Conservation (phyloP, 2,329 filamentous ascomycete genomes). For the Diplodia intermedia region DNA sequence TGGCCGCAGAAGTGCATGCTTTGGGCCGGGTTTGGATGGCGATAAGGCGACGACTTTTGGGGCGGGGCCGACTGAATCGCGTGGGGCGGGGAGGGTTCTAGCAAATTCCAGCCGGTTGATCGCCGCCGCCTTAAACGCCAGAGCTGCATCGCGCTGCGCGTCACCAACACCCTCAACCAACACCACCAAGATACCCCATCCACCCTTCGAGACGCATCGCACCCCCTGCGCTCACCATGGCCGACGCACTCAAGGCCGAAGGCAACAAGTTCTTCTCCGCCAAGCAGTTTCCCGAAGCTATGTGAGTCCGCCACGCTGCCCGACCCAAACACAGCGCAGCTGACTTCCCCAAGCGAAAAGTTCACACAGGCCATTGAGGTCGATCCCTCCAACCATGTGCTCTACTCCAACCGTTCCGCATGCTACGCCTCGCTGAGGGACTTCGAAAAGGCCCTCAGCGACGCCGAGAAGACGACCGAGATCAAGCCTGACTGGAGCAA, state of each 20-base stretch:
- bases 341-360: slow-evolving; percentile 70
- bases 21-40: not conserved
- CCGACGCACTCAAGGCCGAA: slow-evolving; percentile 88
- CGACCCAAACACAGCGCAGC: slow-evolving; percentile 29
- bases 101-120: slow-evolving; percentile 24
- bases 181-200: not conserved
- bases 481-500: slow-evolving; percentile 98
- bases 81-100: slow-evolving; percentile 19
- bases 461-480: slow-evolving; percentile 92
- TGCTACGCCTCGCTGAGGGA: slow-evolving; percentile 87
- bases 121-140: slow-evolving; percentile 26
- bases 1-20: not conserved
- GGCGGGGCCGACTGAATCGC: not conserved
- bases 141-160: slow-evolving; percentile 19
- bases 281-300: slow-evolving; percentile 94
- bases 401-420: slow-evolving; percentile 96
- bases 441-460: slow-evolving; percentile 81
- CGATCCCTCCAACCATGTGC: slow-evolving; percentile 87
- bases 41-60: not conserved
- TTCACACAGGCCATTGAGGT: slow-evolving; percentile 92
- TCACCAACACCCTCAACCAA: slow-evolving; percentile 8
- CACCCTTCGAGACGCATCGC: not conserved
- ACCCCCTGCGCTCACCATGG: slow-evolving; percentile 55
- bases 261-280: slow-evolving; percentile 98
- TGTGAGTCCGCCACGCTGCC: slow-evolving; percentile 68